Evolutionary conservation across 768 basidiomycete genomes (phyloP), one percentile per base, ranked within the genome.

Genomic region (Russula emetica): DNA sequence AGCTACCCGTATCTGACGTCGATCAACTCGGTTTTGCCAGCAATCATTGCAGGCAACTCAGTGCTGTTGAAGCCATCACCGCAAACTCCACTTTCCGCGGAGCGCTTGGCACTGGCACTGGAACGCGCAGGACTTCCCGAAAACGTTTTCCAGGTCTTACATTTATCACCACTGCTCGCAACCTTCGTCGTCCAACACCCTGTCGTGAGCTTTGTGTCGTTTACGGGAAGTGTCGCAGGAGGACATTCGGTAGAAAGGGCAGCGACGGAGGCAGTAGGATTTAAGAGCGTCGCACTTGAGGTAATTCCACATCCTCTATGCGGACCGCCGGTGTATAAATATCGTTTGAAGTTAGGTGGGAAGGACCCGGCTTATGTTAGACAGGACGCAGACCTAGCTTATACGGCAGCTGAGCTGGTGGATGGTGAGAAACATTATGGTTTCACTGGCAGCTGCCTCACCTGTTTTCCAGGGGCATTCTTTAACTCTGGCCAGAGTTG

Each of bases 401-500:
- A 89, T 70, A 88, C 94, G 0, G 87, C 85, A 14, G 81, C 84
- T 26, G 88, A 98, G 70, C 82, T 98, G 3, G 94, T 94, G 2
- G 97, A 99, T 74, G 96, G 94, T 88, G 61, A 55, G 78, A 68
- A 6, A 20, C 57, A 24, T 30, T 11, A 40, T n/a, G 20, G 22
- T 34, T 51, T 50, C 34, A 49, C 22, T 18, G 30, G 30, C 0
- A 7, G 10, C 2, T 4, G n/a, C 50, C 52, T 67, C 60, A 49
- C 54, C 36, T 57, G 50, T 49, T 40, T 24, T 45, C 1, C 69
- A 93, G 91, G 93, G 42, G 88, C 93, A 5, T 87, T 95, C 76
- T 99, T 94, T 80, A 98, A 98, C 75, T 94, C 95, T 18, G 97
- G 97, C 1, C 97, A 99, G 76, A 95, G 93, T 67, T 98, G 96